These are phyloP conservation scores for Solanum hybrid DNA, from an alignment of 305 asterid genomes.

Conservation along the genomic window DNA sequence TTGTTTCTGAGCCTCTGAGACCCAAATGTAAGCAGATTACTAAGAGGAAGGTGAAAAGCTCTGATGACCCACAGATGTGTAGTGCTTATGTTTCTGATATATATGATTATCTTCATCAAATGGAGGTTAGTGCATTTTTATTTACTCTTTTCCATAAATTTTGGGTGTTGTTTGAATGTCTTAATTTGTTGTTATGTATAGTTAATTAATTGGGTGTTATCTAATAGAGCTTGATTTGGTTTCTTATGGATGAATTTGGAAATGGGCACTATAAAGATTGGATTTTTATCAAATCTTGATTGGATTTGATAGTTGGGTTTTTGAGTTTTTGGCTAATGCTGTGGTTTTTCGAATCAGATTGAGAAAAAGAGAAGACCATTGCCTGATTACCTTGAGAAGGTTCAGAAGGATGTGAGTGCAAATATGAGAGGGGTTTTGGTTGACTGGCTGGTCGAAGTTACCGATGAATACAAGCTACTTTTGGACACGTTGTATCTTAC, in stretches of 20 bases:
- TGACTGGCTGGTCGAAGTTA: constrained; percentile 49
- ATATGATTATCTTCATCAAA: constrained; percentile 40
- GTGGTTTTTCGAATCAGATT: constrained; percentile 18
- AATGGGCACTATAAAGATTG: neutral
- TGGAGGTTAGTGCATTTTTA: constrained; percentile 52
- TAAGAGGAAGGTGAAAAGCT: constrained; percentile 24
- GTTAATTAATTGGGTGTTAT: neutral
- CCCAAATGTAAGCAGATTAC: constrained; percentile 13
- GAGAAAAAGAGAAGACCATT: constrained; percentile 34
- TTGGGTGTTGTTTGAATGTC: neutral
- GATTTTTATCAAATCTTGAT: neutral
- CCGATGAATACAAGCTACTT: constrained; percentile 40
- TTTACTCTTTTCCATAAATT: neutral
- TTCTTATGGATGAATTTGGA: neutral
- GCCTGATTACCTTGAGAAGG: constrained; percentile 30
- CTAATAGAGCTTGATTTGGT: neutral
- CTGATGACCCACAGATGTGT: constrained; percentile 60
- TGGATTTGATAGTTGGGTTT: neutral
- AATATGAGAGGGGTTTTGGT: constrained; percentile 40
- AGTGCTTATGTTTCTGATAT: constrained; percentile 33
- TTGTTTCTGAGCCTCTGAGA: neutral
- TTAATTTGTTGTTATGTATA: too few relatives aligned
- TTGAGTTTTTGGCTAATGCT: neutral
- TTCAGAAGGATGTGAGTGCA: constrained; percentile 34
- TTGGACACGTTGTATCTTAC: constrained; percentile 58